Evolutionary conservation across 257 asterid species (phyloP).

Genomic region (Capsicum rhomboideum): DNA sequence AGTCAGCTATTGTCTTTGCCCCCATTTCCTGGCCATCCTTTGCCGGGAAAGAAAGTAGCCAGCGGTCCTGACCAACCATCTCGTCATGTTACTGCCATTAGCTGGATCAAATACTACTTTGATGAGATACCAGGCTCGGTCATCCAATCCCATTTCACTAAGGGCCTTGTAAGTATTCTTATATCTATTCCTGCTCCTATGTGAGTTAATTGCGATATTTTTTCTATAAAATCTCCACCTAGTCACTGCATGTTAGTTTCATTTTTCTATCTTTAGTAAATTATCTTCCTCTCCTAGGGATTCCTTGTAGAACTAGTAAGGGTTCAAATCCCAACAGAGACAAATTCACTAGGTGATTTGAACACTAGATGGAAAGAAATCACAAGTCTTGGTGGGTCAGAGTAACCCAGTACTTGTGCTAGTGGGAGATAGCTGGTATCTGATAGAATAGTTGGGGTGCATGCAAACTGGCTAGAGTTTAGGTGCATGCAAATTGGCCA

Average conservation of each 20-base stretch:
- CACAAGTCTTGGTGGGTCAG: not conserved
- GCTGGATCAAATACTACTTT: slow-evolving; percentile 94
- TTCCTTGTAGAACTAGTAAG: not conserved
- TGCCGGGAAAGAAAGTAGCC: slow-evolving; percentile 56
- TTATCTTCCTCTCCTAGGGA: not conserved
- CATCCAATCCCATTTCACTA: slow-evolving; percentile 65
- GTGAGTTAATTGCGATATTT: not conserved
- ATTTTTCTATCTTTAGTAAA: not conserved
- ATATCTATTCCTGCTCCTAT: not conserved
- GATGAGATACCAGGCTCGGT: slow-evolving; percentile 51
- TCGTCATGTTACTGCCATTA: slow-evolving; percentile 65
- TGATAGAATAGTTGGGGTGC: not conserved
- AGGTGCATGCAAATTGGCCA: no score
- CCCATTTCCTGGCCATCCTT: slow-evolving; percentile 75
- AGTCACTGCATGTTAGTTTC: not conserved
- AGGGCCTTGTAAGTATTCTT: slow-evolving; percentile 57
- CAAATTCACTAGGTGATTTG: not conserved
- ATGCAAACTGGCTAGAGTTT: not conserved
- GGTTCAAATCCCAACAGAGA: not conserved
- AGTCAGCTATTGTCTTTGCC: slow-evolving; percentile 76
- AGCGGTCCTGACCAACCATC: slow-evolving; percentile 4
- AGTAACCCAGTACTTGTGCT: not conserved
- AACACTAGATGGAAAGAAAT: not conserved
- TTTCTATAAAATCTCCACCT: not conserved
- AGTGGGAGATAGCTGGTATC: not conserved